Conservation (phyloP, 1,284 basidiomycete genomes). For the Schizophyllum amplum region DNA sequence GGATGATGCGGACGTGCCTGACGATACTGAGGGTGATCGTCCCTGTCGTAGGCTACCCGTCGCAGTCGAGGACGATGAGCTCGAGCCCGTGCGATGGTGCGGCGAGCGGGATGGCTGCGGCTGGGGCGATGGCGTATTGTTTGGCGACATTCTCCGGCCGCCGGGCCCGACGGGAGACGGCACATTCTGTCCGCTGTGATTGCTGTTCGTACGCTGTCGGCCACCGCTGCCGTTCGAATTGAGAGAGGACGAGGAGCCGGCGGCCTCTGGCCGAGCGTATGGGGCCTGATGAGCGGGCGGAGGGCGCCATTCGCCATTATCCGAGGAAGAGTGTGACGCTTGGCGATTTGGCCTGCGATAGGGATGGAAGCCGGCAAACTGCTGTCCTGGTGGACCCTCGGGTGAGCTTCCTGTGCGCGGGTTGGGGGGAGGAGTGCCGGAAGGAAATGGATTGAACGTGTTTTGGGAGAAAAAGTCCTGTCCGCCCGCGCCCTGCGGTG, state of each 20-base stretch:
- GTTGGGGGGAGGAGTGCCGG: constrained; percentile 61
- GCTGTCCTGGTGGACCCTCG: constrained; percentile 25
- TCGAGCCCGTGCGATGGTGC: constrained; percentile 29
- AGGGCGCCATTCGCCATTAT: constrained; percentile 37
- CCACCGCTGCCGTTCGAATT: constrained; percentile 52
- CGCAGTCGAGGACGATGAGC: constrained; percentile 30
- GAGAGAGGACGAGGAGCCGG: constrained; percentile 65
- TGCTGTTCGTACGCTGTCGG: constrained; percentile 58
- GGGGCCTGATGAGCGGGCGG: constrained; percentile 8
- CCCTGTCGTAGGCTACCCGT: constrained; percentile 35
- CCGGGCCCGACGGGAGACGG: constrained; percentile 9
- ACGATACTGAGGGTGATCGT: constrained; percentile 73
- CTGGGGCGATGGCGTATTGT: constrained; percentile 19
- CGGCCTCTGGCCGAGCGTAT: constrained; percentile 55
- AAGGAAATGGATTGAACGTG: constrained; percentile 56
- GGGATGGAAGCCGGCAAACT: constrained; percentile 59
- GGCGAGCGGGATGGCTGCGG: constrained; percentile 19
- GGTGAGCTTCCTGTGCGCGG: constrained; percentile 14
- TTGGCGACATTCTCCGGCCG: constrained; percentile 8
- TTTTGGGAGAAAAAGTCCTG: constrained; percentile 18
- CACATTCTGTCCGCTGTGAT: constrained; percentile 10
- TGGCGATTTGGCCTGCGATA: constrained; percentile 66
- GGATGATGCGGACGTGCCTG: constrained; percentile 50
- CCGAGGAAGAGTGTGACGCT: constrained; percentile 25
- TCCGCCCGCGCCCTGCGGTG: constrained; percentile 12